Conservation (phyloP, 371 early-diverging fungal genomes). For the Mucor lusitanicus region DNA sequence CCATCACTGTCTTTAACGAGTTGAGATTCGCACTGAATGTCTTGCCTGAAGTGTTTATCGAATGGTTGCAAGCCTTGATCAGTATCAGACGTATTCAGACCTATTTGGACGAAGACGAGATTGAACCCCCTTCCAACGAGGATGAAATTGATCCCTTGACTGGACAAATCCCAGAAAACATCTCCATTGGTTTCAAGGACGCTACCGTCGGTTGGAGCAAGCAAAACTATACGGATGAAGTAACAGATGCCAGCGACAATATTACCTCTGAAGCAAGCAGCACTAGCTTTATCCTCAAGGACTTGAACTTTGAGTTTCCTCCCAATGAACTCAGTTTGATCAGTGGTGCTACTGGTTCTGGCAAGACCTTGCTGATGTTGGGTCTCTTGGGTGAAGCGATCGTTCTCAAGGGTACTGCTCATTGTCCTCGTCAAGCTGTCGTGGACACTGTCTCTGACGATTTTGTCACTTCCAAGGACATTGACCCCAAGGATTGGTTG, state of each 20-base stretch:
- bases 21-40: slow-evolving; percentile 57
- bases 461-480: slow-evolving; percentile 35
- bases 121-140: slow-evolving; percentile 63
- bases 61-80: slow-evolving; percentile 23
- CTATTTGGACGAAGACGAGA: slow-evolving; percentile 75
- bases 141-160: slow-evolving; percentile 60
- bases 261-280: slow-evolving; percentile 9
- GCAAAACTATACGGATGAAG: slow-evolving; percentile 10
- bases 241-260: not conserved
- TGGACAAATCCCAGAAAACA: slow-evolving; percentile 29
- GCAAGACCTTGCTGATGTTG: slow-evolving; percentile 64
- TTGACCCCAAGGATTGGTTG: slow-evolving; percentile 37
- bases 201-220: slow-evolving; percentile 55
- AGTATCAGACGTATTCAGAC: slow-evolving; percentile 63
- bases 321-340: slow-evolving; percentile 53
- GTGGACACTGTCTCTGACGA: slow-evolving; percentile 29
- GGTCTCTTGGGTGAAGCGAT: slow-evolving; percentile 59
- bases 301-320: slow-evolving; percentile 56
- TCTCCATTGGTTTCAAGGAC: slow-evolving; percentile 52
- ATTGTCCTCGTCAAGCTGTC: slow-evolving; percentile 20
- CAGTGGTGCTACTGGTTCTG: slow-evolving; percentile 67
- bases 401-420: slow-evolving; percentile 7
- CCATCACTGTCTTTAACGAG: slow-evolving; percentile 55
- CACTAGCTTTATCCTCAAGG: slow-evolving; percentile 38
- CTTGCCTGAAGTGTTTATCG: slow-evolving; percentile 51